Evolutionary conservation across 495 filamentous ascomycete genomes (phyloP).

Genomic region (Talaromyces liani): DNA sequence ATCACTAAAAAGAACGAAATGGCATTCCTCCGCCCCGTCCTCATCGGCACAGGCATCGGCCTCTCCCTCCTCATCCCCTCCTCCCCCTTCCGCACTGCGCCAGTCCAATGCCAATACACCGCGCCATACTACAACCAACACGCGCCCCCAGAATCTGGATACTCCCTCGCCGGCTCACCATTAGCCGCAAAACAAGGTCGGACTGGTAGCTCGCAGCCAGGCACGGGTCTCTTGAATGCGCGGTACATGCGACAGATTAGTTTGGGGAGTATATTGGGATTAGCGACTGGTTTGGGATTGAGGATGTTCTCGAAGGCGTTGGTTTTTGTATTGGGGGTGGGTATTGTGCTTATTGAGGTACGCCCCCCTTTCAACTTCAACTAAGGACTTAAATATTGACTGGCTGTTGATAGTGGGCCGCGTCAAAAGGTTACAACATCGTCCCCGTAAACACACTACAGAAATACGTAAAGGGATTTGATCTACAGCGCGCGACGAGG

Average conservation of each 20-base stretch:
- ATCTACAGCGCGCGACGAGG: slow-evolving; percentile 53
- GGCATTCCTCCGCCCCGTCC: slow-evolving; percentile 18
- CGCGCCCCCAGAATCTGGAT: slow-evolving; percentile 19
- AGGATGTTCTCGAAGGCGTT: slow-evolving; percentile 68
- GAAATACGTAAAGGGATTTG: slow-evolving; percentile 47
- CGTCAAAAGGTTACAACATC: slow-evolving; percentile 66
- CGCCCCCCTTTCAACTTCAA: too few species aligned
- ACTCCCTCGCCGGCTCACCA: slow-evolving; percentile 20
- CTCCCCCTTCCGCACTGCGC: slow-evolving; percentile 31
- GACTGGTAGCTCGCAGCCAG: slow-evolving; percentile 7
- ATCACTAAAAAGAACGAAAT: slow-evolving; percentile 9
- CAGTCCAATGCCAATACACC: slow-evolving; percentile 34
- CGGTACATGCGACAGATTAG: slow-evolving; percentile 60
- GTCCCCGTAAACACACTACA: slow-evolving; percentile 55
- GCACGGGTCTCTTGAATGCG: slow-evolving; percentile 25
- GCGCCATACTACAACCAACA: slow-evolving; percentile 18
- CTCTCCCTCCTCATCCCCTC: slow-evolving; percentile 30
- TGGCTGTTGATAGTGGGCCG: slow-evolving; percentile 67
- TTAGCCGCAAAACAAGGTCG: slow-evolving; percentile 22
- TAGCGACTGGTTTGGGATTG: slow-evolving; percentile 63
- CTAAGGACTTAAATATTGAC: too few species aligned
- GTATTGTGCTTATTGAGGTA: slow-evolving; percentile 65
- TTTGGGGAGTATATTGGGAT: slow-evolving; percentile 59
- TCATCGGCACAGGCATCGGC: slow-evolving; percentile 33
- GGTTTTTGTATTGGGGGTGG: slow-evolving; percentile 63